Evolutionary conservation across 805 yeast species (phyloP), one percentile per base, ranked within the genome.

Genomic region (Wickerhamiella galacta): DNA sequence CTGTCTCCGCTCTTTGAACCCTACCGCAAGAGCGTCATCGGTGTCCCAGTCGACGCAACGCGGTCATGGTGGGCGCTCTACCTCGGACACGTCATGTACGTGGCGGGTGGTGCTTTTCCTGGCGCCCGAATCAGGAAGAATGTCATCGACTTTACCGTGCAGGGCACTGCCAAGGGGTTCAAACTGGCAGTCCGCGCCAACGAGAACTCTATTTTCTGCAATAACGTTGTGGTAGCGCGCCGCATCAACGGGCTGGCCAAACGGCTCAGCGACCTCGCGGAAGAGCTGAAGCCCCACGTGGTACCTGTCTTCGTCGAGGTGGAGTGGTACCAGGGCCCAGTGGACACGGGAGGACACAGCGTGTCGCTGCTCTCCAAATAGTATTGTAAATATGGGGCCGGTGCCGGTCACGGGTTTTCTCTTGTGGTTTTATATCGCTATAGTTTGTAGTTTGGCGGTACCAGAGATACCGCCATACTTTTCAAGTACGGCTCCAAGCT

Each of bases 21-120:
- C 9, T 6, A 35, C 12, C 36, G 36, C 17, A 20, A 34, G 19
- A 9, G n/a, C 11, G 32, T 43, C 18, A 17, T 35, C n/a, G 26
- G 29, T 11, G 24, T 39, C n/a, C 34, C 42, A 4, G 16, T 24
- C n/a, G 41, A 38, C n/a, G 52, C 56, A 39, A 53, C 52, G 30
- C 48, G 57, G 14, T 65, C 61, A 20, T 75, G 78, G 69, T 76
- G 85, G 85, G 75, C 81, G 2, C 64, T 70, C 46, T 74, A 71
- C 45, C 60, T 72, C 40, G 87, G 87, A 18, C 68, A 73, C 33
- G 63, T 76, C 41, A 74, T 76, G 80, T 75, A 71, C 50, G 76
- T 76, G 29, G 68, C 76, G 28, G 77, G 85, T 51, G 82, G 82
- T 50, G 75, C 77, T 34, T 78, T 73, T 50, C 87, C 87, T 4